Percentiles rank a stretch among this genome's conserved stretches.
Conservation (phyloP, 2,329 filamentous ascomycete genomes). For the Chrysosporium queenslandicum region DNA sequence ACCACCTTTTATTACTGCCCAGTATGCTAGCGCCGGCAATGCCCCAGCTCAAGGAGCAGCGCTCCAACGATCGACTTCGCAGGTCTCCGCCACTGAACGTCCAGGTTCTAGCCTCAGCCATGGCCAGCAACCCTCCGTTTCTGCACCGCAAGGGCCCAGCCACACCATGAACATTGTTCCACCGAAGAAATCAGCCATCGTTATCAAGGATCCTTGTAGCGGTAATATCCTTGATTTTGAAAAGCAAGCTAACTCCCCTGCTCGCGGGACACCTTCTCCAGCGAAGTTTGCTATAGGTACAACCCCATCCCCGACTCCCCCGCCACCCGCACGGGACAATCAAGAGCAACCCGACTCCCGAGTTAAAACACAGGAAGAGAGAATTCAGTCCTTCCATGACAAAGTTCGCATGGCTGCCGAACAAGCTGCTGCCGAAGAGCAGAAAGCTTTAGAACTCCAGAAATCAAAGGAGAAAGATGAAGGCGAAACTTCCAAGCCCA, state of each 20-base stretch:
- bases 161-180: slow-evolving; percentile 54
- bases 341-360: slow-evolving; percentile 57
- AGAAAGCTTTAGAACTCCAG: slow-evolving; percentile 1
- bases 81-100: slow-evolving; percentile 60
- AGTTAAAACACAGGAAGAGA: slow-evolving; percentile 69
- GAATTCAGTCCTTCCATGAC: slow-evolving; percentile 62
- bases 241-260: slow-evolving; percentile 55
- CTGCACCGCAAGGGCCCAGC: slow-evolving; percentile 25
- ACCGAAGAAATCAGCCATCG: slow-evolving; percentile 58
- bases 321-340: slow-evolving; percentile 57
- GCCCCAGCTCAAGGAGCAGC: slow-evolving; percentile 50
- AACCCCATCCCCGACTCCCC: slow-evolving; percentile 67
- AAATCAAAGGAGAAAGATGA: slow-evolving; percentile 22
- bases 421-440: slow-evolving; percentile 24
- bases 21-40: slow-evolving; percentile 39
- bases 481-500: slow-evolving; percentile 20
- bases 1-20: slow-evolving; percentile 41
- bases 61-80: slow-evolving; percentile 77
- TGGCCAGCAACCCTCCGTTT: slow-evolving; percentile 41
- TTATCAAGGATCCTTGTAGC: slow-evolving; percentile 74
- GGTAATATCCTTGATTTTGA: slow-evolving; percentile 63
- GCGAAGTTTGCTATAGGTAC: slow-evolving; percentile 32
- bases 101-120: slow-evolving; percentile 53
- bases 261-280: slow-evolving; percentile 47
- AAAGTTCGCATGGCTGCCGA: slow-evolving; percentile 29